Base-by-base conservation (phyloP, 306 rosid genomes). In the Prinsepia uniflora region DNA sequence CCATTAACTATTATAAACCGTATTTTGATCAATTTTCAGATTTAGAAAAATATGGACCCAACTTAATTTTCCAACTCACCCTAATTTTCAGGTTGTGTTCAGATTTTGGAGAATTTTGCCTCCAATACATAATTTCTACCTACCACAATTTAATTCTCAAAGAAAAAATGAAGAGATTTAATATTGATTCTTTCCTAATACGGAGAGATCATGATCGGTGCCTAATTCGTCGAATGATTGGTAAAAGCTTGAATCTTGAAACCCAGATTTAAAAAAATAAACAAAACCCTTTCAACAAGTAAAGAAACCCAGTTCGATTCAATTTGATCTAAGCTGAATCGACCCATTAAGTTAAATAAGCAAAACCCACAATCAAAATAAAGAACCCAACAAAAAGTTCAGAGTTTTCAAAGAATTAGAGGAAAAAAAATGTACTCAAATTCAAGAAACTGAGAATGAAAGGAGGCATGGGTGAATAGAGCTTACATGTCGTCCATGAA, bases 401-500 rank as follows among this genome's bases (percentile, higher is more conserved):
- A 69, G 55, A 8, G 5, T 13, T 55, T 13, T 14, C 2, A 20
- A 15, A 5, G 4, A 42, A n/a, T 18, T 5, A n/a, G 17, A 10
- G 40, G 10, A 42, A 22, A 4, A 4, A 5, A 13, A 17, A 39
- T 49, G 34, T 5, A 63, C 12, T 5, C 63, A 41, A 59, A 58
- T 0, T 20, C 20, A 12, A 56, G 11, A 56, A 47, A 46, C 18
- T 12, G 14, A 46, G 14, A 70, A 52, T n/a, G 43, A n/a, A 49
- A 8, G 8, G 17, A 5, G 47, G 5, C 10, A 7, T 6, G 4
- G 36, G 46, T 8, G 57, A 11, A 13, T 9, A 5, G 52, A 20
- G 72, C 89, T 85, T 71, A 92, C 97, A 82, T 42, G 80, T 92
- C 97, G 72, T 92, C 97, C 97, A 92, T 87, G 92, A 92, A 89